These are phyloP conservation scores for Albatrellus ellisii DNA, from an alignment of 768 basidiomycete genomes.

Conservation along the genomic window DNA sequence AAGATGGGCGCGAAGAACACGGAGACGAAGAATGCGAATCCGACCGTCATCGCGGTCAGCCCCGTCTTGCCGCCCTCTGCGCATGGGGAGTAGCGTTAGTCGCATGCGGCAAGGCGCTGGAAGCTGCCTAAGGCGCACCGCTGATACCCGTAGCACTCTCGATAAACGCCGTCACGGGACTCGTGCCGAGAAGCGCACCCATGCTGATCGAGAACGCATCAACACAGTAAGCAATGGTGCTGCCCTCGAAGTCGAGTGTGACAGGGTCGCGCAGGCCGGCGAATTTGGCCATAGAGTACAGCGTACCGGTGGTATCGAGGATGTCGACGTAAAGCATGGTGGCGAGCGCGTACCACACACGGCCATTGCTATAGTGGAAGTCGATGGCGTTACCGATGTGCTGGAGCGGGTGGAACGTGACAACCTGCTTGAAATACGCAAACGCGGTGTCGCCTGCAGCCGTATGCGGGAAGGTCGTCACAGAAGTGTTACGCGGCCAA, in stretches of 20 bases:
- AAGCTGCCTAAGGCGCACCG: slow-evolving; percentile 27
- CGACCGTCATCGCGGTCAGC: slow-evolving; percentile 59
- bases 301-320: slow-evolving; percentile 51
- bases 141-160: slow-evolving; percentile 75
- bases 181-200: slow-evolving; percentile 68
- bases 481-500: slow-evolving; percentile 72
- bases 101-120: neutral
- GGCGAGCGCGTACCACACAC: slow-evolving; percentile 77
- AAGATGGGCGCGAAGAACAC: slow-evolving; percentile 87
- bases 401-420: slow-evolving; percentile 53
- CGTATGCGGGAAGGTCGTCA: slow-evolving; percentile 76
- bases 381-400: slow-evolving; percentile 55
- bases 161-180: slow-evolving; percentile 73
- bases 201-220: slow-evolving; percentile 75
- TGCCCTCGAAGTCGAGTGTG: slow-evolving; percentile 78
- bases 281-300: slow-evolving; percentile 87
- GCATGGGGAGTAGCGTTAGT: slow-evolving; percentile 6
- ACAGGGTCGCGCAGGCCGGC: slow-evolving; percentile 78
- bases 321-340: slow-evolving; percentile 89
- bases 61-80: slow-evolving; percentile 84
- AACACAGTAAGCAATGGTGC: slow-evolving; percentile 70
- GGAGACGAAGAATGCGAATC: slow-evolving; percentile 68
- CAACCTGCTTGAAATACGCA: slow-evolving; percentile 77
- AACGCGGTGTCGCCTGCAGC: slow-evolving; percentile 55
- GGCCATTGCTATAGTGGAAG: slow-evolving; percentile 34